These are phyloP conservation scores for Penicillium sp. DNA, from an alignment of 2,329 filamentous ascomycete genomes.

Conservation along the genomic window DNA sequence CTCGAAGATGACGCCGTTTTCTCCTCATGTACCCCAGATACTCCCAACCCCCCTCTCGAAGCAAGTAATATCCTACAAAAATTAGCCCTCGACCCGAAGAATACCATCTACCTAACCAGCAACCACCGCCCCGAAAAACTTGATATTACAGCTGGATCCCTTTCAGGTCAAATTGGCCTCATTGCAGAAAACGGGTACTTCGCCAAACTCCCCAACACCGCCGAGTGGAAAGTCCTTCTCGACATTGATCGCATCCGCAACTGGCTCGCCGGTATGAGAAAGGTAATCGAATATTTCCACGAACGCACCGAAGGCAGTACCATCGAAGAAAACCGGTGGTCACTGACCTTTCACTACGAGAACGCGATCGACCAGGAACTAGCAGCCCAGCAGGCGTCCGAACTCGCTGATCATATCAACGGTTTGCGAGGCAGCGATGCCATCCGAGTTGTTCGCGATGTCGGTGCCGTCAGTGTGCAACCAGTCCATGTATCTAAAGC, in stretches of 20 bases:
- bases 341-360: conserved; percentile 84
- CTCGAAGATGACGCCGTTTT: conserved; percentile 89
- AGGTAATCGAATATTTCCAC: conserved; percentile 83
- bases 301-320: conserved; percentile 84
- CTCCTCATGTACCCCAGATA: conserved; percentile 63
- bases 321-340: conserved; percentile 84
- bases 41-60: conserved; percentile 72
- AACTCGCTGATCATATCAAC: conserved; percentile 92
- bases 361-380: conserved; percentile 73
- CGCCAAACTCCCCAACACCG: conserved; percentile 67
- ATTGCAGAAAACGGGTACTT: conserved; percentile 95
- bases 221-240: conserved; percentile 74
- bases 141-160: conserved; percentile 74
- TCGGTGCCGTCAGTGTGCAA: conserved; percentile 80
- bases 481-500: conserved; percentile 84
- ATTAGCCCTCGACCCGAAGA: conserved; percentile 73
- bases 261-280: conserved; percentile 82
- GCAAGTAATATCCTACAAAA: conserved; percentile 78
- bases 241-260: conserved; percentile 68
- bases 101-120: conserved; percentile 89
- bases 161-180: conserved; percentile 71
- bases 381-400: conserved; percentile 78
- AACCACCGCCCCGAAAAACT: conserved; percentile 81
- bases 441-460: conserved; percentile 80
- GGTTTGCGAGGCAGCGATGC: conserved; percentile 81